Conservation (phyloP, 768 basidiomycete species). For the Coprinopsis sp. region DNA sequence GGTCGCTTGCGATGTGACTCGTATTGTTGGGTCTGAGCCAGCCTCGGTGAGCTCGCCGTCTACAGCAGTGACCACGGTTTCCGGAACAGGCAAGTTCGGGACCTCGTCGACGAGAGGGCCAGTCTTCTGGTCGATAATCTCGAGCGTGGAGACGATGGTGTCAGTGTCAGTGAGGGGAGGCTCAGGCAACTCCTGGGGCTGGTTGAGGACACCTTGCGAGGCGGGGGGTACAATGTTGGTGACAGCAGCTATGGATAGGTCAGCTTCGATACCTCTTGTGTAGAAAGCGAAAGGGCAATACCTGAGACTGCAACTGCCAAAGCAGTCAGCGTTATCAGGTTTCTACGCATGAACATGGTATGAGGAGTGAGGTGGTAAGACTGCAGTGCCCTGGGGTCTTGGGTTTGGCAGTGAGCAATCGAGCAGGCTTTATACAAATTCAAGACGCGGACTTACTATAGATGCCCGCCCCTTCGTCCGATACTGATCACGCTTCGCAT, state of each 20-base stretch:
- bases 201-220: constrained; percentile 21
- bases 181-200: too few relatives aligned
- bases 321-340: constrained; percentile 14
- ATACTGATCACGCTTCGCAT: too few relatives aligned
- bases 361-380: not conserved
- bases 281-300: constrained; percentile 8
- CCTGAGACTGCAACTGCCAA: constrained; percentile 20
- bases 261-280: not conserved
- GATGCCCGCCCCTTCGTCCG: too few relatives aligned
- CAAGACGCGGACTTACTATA: too few relatives aligned
- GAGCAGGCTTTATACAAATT: too few relatives aligned
- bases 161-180: constrained; percentile 27
- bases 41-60: constrained; percentile 35
- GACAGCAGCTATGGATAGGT: constrained; percentile 10
- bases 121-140: constrained; percentile 35
- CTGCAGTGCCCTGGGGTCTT: not conserved
- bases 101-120: constrained; percentile 24
- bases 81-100: constrained; percentile 32
- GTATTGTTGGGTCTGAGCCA: too few relatives aligned
- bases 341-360: not conserved
- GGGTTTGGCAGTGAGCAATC: too few relatives aligned
- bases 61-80: constrained; percentile 38
- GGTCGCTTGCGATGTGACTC: too few relatives aligned
- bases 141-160: constrained; percentile 31
- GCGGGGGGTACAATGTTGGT: constrained; percentile 23